phyloP scores from a whole-genome alignment of 495 filamentous ascomycete genomes.

The Tuber aestivum region DNA sequence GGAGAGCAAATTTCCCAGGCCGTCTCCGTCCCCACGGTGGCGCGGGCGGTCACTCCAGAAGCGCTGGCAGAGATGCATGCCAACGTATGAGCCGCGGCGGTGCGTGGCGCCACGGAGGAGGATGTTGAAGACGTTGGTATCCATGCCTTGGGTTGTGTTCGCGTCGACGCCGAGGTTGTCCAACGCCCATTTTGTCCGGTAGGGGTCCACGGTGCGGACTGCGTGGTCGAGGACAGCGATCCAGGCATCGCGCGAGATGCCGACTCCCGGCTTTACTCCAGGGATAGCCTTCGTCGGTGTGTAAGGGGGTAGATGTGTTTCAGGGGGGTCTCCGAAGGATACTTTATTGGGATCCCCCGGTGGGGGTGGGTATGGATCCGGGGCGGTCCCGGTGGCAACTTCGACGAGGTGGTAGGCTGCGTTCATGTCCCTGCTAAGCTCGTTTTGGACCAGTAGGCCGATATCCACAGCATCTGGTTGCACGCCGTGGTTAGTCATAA shows the following conservation, averaged over 20 bases:
- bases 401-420: slow-evolving; percentile 28
- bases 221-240: slow-evolving; percentile 17
- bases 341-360: neutral
- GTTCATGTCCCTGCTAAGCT: slow-evolving; percentile 12
- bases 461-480: slow-evolving; percentile 15
- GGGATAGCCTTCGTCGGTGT: neutral
- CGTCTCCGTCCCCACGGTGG: slow-evolving; percentile 2
- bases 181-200: slow-evolving; percentile 21
- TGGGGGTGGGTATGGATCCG: neutral
- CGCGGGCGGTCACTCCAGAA: slow-evolving; percentile 15
- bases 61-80: slow-evolving; percentile 25
- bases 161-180: slow-evolving; percentile 14
- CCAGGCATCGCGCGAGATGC: slow-evolving; percentile 27
- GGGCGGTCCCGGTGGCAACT: neutral
- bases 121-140: slow-evolving; percentile 29
- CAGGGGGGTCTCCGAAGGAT: neutral
- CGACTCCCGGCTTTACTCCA: neutral
- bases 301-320: neutral
- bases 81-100: slow-evolving; percentile 10
- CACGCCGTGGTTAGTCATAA: slow-evolving; percentile 14
- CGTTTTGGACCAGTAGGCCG: slow-evolving; percentile 22
- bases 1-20: slow-evolving; percentile 17
- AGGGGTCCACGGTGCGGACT: neutral
- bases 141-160: slow-evolving; percentile 12
- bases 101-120: slow-evolving; percentile 20